phyloP scores from a whole-genome alignment of 2,329 filamentous ascomycete genomes.

The Pezicula carpinea region DNA sequence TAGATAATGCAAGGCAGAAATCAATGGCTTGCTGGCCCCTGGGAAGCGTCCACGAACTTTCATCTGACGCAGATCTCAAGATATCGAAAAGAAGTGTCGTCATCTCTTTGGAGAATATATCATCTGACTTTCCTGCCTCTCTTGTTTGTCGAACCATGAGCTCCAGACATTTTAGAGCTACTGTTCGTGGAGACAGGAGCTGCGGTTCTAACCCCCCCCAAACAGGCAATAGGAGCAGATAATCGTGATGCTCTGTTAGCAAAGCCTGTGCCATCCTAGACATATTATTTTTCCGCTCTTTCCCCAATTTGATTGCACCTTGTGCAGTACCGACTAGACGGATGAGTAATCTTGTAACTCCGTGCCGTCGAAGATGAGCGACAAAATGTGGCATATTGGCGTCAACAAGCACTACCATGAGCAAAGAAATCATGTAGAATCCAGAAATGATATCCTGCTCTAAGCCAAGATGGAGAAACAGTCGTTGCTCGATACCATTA shows the following conservation, averaged over 20 bases:
- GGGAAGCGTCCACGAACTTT: slow-evolving; percentile 21
- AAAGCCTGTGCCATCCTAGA: slow-evolving; percentile 58
- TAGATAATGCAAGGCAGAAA: slow-evolving; percentile 40
- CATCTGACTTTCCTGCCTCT: slow-evolving; percentile 40
- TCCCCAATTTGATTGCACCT: slow-evolving; percentile 57
- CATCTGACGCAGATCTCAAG: slow-evolving; percentile 25
- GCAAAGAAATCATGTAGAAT: slow-evolving; percentile 59
- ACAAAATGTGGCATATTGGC: slow-evolving; percentile 57
- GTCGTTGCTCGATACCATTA: slow-evolving; percentile 63
- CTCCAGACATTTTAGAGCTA: slow-evolving; percentile 62
- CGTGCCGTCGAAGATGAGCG: slow-evolving; percentile 50
- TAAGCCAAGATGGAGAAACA: slow-evolving; percentile 58
- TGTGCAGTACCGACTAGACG: slow-evolving; percentile 47
- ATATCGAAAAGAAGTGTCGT: slow-evolving; percentile 44
- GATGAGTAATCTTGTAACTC: slow-evolving; percentile 49
- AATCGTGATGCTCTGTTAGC: slow-evolving; percentile 48
- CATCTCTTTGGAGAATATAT: slow-evolving; percentile 45
- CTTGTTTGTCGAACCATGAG: slow-evolving; percentile 48
- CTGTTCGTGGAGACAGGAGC: slow-evolving; percentile 54
- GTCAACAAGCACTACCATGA: slow-evolving; percentile 57
- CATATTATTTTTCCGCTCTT: slow-evolving; percentile 63
- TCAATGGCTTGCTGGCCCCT: slow-evolving; percentile 25
- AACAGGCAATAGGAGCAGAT: slow-evolving; percentile 47
- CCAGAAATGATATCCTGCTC: slow-evolving; percentile 58
- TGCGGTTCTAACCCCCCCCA: slow-evolving; percentile 53